Evolutionary conservation across 768 basidiomycete species (phyloP).

Genomic region (Hericium coralloides): DNA sequence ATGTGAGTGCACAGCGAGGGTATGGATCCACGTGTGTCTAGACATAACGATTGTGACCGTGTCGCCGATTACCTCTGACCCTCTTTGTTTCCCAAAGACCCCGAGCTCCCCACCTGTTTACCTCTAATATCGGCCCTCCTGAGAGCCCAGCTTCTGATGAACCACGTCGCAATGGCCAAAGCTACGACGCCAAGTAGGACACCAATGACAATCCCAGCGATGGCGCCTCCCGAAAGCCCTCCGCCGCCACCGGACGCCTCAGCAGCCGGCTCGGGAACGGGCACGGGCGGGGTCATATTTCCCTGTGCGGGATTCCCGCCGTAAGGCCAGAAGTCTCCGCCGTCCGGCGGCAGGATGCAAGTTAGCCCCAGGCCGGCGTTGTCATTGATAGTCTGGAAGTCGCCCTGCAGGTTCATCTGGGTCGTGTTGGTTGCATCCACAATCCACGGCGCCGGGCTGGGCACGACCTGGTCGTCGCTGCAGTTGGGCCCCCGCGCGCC

Average conservation of each 20-base stretch:
- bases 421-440: slow-evolving; percentile 35
- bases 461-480: slow-evolving; percentile 37
- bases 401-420: slow-evolving; percentile 36
- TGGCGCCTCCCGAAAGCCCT: slow-evolving; percentile 26
- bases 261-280: slow-evolving; percentile 11
- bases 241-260: slow-evolving; percentile 3
- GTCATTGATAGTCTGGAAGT: slow-evolving; percentile 43
- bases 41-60: no score
- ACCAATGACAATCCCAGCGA: slow-evolving; percentile 43
- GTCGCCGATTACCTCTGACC: no score
- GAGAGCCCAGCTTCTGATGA: slow-evolving; percentile 40
- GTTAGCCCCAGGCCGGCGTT: slow-evolving; percentile 44
- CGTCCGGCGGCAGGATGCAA: slow-evolving; percentile 58
- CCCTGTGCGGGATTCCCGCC: slow-evolving; percentile 36
- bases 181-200: slow-evolving; percentile 37
- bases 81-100: no score
- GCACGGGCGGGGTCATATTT: slow-evolving; percentile 18
- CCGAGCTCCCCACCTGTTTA: no score
- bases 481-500: slow-evolving; percentile 63
- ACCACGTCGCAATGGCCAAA: slow-evolving; percentile 33
- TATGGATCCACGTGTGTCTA: no score
- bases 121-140: background rate
- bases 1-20: no score
- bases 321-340: slow-evolving; percentile 68
- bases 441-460: slow-evolving; percentile 51